Base-by-base conservation (phyloP, 2,329 filamentous ascomycete genomes). In the Scedosporium boydii region DNA sequence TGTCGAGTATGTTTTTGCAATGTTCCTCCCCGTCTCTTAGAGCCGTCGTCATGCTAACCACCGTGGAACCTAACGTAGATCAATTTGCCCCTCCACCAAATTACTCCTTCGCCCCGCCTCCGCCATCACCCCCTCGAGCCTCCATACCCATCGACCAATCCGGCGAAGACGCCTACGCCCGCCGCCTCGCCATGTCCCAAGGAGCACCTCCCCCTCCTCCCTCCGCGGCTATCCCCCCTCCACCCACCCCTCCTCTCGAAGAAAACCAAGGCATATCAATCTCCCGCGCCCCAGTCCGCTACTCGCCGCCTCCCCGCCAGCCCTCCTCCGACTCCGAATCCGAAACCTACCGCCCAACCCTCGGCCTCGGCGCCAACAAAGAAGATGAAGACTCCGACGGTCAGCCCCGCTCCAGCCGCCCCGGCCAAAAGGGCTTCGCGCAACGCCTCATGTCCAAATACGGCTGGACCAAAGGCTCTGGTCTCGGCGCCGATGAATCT, bases 361-460 rank as follows among this genome's bases (percentile, higher is more conserved):
- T 81, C 44, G 75, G 82, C 67, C 72, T 82, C 55, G 78, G 82
- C 67, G 75, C 77, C 55, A 65, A 81, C 42, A 63, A 23, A 41
- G 27, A 26, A 5, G 57, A 59, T 5, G 21, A 23, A 5, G 57
- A 71, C 23, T 74, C 77, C 67, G 73, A 75, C 42, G 69, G 71
- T 12, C 72, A 78, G 63, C 74, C 79, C 38, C 83, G 84, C 44
- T 87, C 87, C 51, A 84, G 78, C 63, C 85, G 87, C 2, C 91
- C 92, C 0, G 91, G 91, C 16, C 90, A 96, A 73, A 84, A 87
- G 66, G 90, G 88, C 60, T 96, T 96, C 73, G 95, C 91, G 0
- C 85, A 92, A 67, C 88, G 92, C 41, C 83, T 98, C 62, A 91
- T 99, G 86, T 84, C 86, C 65, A 98, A 97, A 72, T 95, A 96